A percentile compares a stretch with the other conserved stretches of the same genome.
Evolutionary conservation across 2,329 filamentous ascomycete genomes (phyloP).

Genomic region (Bipolaris cookei): DNA sequence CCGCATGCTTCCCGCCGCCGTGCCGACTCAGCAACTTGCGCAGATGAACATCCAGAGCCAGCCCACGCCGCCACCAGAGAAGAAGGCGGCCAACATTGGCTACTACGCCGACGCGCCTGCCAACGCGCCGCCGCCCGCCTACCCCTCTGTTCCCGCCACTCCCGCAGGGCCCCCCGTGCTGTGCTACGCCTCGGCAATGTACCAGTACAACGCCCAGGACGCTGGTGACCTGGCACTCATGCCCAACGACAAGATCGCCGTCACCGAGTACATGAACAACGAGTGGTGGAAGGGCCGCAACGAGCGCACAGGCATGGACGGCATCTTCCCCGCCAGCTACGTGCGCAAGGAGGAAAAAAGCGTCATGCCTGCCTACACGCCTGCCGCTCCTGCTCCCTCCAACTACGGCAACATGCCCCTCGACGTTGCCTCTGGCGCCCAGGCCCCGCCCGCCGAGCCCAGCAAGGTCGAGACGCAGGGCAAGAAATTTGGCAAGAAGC

Average conservation of each 20-base stretch:
- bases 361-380: conserved; percentile 48
- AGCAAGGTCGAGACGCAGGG: conserved; percentile 75
- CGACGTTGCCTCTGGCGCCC: conserved; percentile 69
- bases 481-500: conserved; percentile 97
- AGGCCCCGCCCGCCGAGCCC: conserved; percentile 52
- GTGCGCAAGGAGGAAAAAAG: conserved; percentile 73
- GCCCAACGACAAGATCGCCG: conserved; percentile 78
- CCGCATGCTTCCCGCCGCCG: conserved; percentile 33
- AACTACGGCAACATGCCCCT: conserved; percentile 77
- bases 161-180: conserved; percentile 63
- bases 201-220: conserved; percentile 81
- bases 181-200: conserved; percentile 78
- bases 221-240: conserved; percentile 81
- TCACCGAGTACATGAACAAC: conserved; percentile 92
- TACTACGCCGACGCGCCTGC: conserved; percentile 51
- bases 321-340: conserved; percentile 95
- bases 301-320: conserved; percentile 79
- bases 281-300: conserved; percentile 97
- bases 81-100: conserved; percentile 50
- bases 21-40: conserved; percentile 43
- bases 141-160: conserved; percentile 56
- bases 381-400: conserved; percentile 54
- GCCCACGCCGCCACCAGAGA: conserved; percentile 41
- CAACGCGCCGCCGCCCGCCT: conserved; percentile 53
- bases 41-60: conserved; percentile 42